Evolutionary conservation across 2,329 filamentous ascomycete species (phyloP).

Genomic region (Phialophora expanda): DNA sequence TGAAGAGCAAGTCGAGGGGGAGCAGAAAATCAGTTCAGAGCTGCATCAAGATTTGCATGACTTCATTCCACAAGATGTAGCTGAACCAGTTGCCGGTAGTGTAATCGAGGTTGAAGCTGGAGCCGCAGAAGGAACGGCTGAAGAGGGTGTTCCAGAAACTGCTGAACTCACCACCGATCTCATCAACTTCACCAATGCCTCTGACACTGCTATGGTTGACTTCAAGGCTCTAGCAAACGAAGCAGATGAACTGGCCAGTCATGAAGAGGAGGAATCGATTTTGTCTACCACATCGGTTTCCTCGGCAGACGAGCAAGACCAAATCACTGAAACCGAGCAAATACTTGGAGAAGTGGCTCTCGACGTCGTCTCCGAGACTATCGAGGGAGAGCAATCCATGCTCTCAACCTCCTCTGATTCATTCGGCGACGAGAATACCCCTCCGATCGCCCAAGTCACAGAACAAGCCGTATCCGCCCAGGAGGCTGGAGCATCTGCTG

Average conservation of each 20-base stretch:
- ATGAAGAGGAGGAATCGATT: conserved; percentile 28
- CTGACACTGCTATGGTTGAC: conserved; percentile 38
- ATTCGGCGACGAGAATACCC: neutral
- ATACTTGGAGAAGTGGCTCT: conserved; percentile 32
- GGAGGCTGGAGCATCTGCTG: conserved; percentile 1
- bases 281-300: conserved; percentile 66
- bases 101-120: conserved; percentile 21
- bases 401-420: conserved; percentile 7
- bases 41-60: conserved; percentile 33
- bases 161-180: conserved; percentile 35
- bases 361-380: conserved; percentile 8
- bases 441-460: neutral
- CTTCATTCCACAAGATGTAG: conserved; percentile 17
- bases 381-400: conserved; percentile 9
- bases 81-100: conserved; percentile 12
- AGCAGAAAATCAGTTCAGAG: conserved; percentile 22
- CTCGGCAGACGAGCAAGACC: conserved; percentile 48
- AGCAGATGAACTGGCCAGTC: conserved; percentile 30
- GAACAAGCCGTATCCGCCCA: neutral
- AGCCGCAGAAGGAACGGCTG: conserved; percentile 15
- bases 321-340: conserved; percentile 55
- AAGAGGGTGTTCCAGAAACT: conserved; percentile 36
- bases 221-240: conserved; percentile 34
- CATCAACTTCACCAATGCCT: conserved; percentile 35
- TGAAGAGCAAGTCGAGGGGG: conserved; percentile 46